phyloP scores from a whole-genome alignment of 192 early-diverging fungal genomes.

The Thamnidium elegans region DNA sequence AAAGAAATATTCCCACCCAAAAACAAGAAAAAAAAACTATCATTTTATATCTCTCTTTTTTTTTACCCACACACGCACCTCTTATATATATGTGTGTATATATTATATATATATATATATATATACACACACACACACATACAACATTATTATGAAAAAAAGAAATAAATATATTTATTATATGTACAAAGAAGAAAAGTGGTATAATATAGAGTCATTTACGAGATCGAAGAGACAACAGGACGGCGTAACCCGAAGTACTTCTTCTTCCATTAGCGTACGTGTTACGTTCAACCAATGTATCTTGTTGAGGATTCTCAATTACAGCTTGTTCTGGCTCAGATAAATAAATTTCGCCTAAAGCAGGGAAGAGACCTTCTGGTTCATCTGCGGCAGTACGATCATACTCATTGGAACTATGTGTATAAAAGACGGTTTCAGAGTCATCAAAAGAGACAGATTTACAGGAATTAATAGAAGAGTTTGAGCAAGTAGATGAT shows the following conservation, averaged over 20 bases:
- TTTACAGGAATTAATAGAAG: conserved; percentile 7
- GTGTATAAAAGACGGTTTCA: conserved; percentile 22
- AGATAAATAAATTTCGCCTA: conserved; percentile 11
- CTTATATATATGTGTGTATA: too few relatives aligned
- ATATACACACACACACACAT: too few relatives aligned
- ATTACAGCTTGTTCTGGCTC: conserved; percentile 1
- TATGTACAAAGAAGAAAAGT: background rate
- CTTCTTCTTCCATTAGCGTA: conserved; percentile 3
- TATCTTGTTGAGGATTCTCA: conserved; percentile 1
- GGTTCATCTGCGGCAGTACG: conserved; percentile 10
- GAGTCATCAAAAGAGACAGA: conserved; percentile 3
- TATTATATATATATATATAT: too few relatives aligned
- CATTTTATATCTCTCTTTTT: too few relatives aligned
- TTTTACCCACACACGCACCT: conserved; percentile 1
- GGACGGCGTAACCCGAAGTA: background rate
- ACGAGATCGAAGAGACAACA: background rate
- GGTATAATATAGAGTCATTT: too few relatives aligned
- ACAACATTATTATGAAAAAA: background rate
- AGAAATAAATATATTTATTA: background rate
- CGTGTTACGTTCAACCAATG: background rate
- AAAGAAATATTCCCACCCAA: too few relatives aligned
- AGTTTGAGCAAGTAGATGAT: background rate
- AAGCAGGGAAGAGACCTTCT: background rate
- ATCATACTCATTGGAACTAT: conserved; percentile 20
- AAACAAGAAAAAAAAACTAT: background rate